Evolutionary conservation across 2,329 filamentous ascomycete genomes (phyloP).

Genomic region (Endoconidiophora polonica): DNA sequence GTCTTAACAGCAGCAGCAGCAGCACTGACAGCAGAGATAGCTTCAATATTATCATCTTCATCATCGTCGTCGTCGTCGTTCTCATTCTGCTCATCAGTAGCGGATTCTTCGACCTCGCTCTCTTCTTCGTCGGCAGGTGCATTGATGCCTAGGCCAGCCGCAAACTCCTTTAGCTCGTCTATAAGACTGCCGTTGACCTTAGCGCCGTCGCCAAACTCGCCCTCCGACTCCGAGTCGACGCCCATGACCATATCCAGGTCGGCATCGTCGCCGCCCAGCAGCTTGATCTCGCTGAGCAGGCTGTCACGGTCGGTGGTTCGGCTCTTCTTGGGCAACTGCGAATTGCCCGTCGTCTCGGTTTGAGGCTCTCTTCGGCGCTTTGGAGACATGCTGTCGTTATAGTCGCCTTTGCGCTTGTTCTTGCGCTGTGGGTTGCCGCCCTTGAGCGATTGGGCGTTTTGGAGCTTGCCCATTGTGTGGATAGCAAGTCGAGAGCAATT

Average conservation of each 20-base stretch:
- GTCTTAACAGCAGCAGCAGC: constrained; percentile 23
- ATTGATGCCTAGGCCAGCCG: constrained; percentile 9
- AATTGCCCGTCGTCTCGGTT: background rate
- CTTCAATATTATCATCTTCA: constrained; percentile 15
- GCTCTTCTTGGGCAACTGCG: constrained; percentile 7
- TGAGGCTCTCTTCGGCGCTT: constrained; percentile 7
- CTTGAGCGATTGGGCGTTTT: constrained; percentile 13
- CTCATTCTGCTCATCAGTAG: background rate
- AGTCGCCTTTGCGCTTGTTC: constrained; percentile 12
- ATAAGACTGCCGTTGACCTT: constrained; percentile 12
- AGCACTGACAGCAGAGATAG: constrained; percentile 20
- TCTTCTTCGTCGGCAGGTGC: constrained; percentile 7
- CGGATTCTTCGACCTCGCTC: background rate
- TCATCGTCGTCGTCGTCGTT: background rate
- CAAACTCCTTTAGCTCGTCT: constrained; percentile 10
- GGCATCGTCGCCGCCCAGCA: constrained; percentile 47
- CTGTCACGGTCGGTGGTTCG: constrained; percentile 17
- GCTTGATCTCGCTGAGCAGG: constrained; percentile 46
- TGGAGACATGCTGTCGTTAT: constrained; percentile 10
- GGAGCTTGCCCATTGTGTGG: constrained; percentile 11
- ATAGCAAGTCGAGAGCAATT: too few relatives aligned
- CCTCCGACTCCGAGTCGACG: constrained; percentile 26
- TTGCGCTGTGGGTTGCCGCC: constrained; percentile 13
- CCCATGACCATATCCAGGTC: constrained; percentile 45
- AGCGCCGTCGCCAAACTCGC: constrained; percentile 19